These are phyloP conservation scores for Hippophae gyantsensis DNA, from an alignment of 306 rosid species.

Conservation along the genomic window DNA sequence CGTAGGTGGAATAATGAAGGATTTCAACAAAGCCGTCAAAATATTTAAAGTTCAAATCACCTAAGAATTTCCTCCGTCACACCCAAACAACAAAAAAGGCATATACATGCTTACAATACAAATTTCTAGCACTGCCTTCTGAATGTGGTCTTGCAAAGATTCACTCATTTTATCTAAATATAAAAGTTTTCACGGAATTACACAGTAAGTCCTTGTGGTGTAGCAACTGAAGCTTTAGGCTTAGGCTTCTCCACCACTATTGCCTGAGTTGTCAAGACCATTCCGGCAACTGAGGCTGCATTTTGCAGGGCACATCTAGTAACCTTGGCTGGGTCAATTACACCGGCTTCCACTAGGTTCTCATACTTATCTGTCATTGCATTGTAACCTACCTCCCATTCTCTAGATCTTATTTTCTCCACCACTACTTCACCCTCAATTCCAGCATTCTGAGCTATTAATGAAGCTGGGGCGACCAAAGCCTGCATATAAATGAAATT, in stretches of 20 bases:
- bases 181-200: constrained; percentile 12
- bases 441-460: constrained; percentile 97
- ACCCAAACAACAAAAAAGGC: constrained; percentile 3
- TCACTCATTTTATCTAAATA: background rate
- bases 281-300: constrained; percentile 95
- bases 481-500: constrained; percentile 38
- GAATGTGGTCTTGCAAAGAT: constrained; percentile 3
- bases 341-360: constrained; percentile 85
- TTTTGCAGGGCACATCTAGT: constrained; percentile 90
- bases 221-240: constrained; percentile 52
- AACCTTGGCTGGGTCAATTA: constrained; percentile 95
- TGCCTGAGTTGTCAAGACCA: constrained; percentile 97
- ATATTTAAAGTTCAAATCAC: too few relatives aligned
- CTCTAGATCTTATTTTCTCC: constrained; percentile 63
- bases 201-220: constrained; percentile 61
- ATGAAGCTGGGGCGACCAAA: constrained; percentile 74
- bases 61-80: too few relatives aligned
- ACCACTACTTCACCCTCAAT: constrained; percentile 96
- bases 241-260: constrained; percentile 88
- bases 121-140: background rate
- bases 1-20: too few relatives aligned
- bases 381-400: constrained; percentile 93
- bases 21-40: too few relatives aligned
- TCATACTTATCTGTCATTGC: constrained; percentile 87
- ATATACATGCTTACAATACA: background rate